phyloP scores from a whole-genome alignment of 495 filamentous ascomycete genomes.

The Penicillium herquei region DNA sequence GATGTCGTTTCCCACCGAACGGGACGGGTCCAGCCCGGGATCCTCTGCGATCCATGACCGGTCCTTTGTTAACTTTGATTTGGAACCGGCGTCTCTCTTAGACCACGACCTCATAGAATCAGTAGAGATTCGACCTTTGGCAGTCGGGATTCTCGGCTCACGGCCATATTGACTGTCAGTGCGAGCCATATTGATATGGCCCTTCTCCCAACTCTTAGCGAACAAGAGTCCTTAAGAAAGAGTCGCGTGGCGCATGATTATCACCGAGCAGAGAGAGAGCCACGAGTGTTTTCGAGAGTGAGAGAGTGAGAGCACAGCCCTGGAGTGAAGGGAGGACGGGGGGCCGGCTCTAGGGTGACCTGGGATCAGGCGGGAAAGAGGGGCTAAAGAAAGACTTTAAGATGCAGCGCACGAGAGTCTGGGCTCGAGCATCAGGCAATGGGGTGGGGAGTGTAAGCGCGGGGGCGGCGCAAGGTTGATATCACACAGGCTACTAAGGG shows the following conservation, averaged over 20 bases:
- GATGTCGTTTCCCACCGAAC: conserved; percentile 8
- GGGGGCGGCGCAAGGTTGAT: conserved; percentile 6
- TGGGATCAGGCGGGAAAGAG: neutral
- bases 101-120: conserved; percentile 13
- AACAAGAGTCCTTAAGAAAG: conserved; percentile 10
- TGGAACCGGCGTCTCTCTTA: conserved; percentile 8
- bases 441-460: conserved; percentile 13
- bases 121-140: conserved; percentile 12
- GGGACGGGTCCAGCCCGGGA: conserved; percentile 9
- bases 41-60: conserved; percentile 10
- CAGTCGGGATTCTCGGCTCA: conserved; percentile 19
- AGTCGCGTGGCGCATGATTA: conserved; percentile 20
- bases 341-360: no score
- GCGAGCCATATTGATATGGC: conserved; percentile 23
- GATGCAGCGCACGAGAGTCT: neutral
- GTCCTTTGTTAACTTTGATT: conserved; percentile 5
- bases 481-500: conserved; percentile 16
- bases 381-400: neutral
- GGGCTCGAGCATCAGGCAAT: conserved; percentile 1
- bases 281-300: neutral
- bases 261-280: neutral
- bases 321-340: neutral
- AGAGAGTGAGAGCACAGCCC: neutral
- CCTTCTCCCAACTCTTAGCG: conserved; percentile 8
- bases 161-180: conserved; percentile 18